Evolutionary conservation across 2,329 filamentous ascomycete genomes (phyloP), one percentile per base, ranked within the genome.

Genomic region (Hypoxylon sp.): DNA sequence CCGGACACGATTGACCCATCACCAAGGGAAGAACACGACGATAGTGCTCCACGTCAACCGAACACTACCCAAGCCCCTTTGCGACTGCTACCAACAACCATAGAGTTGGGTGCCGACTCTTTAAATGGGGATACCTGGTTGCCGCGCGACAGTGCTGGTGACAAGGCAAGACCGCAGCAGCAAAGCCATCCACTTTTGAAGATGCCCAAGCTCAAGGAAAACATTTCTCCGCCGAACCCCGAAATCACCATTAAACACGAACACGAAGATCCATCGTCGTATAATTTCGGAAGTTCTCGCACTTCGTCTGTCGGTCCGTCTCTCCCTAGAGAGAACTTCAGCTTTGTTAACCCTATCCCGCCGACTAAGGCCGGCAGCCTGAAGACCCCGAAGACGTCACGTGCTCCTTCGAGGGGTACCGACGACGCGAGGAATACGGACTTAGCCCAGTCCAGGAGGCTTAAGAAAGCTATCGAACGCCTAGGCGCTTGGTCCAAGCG

Each of bases 111-210:
- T 12, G 12, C 12, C 7, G 7, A 19, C 37, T 41, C 37, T 8
- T 19, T 8, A 6, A 9, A 39, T n/a, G 19, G 21, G 23, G n/a
- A 25, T n/a, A 9, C n/a, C 34, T 5, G 27, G 27, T 23, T n/a
- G 8, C 16, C 25, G 9, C 12, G 29, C 32, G 8, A 50, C 19
- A 37, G 14, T 0, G 12, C 34, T 12, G 16, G 30, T 1, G 37
- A 23, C 2, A 32, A 46, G 14, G 8, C n/a, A 5, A n/a, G 5
- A n/a, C 23, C 50, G 11, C 11, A 25, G 9, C 7, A 39, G 29
- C 11, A 30, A 4, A 51, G 29, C 29, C 59, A 54, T 5, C 47
- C 62, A 2, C 16, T 54, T 8, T 30, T 68, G 2, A 68, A 63
- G 39, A 54, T 66, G 45, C 62, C 65, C 2, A 27, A 41, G 32